Base-by-base conservation (phyloP, 163 green algal genomes). In the Chlamydomonas reinhardtii region DNA sequence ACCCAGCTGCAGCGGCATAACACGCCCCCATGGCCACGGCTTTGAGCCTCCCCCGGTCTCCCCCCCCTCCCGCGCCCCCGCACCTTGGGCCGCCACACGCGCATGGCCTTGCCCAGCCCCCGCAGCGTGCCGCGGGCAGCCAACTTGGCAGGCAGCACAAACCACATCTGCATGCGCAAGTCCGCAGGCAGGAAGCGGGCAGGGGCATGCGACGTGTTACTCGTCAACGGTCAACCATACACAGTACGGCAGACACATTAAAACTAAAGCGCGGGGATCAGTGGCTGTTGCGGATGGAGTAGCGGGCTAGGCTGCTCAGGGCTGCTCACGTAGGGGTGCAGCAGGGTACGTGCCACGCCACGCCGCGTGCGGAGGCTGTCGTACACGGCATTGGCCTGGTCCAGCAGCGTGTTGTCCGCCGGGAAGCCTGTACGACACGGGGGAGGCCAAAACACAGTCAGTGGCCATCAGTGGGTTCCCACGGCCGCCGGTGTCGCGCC, bases 371-470 rank as follows among this genome's bases (percentile, higher is more conserved):
- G 9, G 25, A 76, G 37, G 17, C 39, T 43, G 71, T 76, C 71
- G 71, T 76, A 76, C 39, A 76, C 37, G 25, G 71, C 71, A 14
- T 76, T 76, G 37, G 71, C 69, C 69, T 74, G 71, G 39, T 76
- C 71, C 71, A 76, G 37, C 37, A 76, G 25, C 37, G 39, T 16
- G 12, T 35, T 39, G 24, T 76, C 37, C 12, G 37, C 31, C 12
- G 71, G 71, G 71, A 76, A 62, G 25, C 22, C 48, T 56, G 48
- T 17, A n/a, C n/a, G n/a, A n/a, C n/a, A n/a, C n/a, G n/a, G n/a
- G n/a, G n/a, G n/a, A n/a, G n/a, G n/a, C n/a, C n/a, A n/a, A n/a
- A n/a, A n/a, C n/a, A n/a, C n/a, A n/a, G n/a, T n/a, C n/a, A n/a
- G n/a, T n/a, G n/a, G n/a, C n/a, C n/a, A n/a, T n/a, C n/a, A n/a